Evolutionary conservation across 768 basidiomycete genomes (phyloP), one percentile per base, ranked within the genome.

Genomic region (Kwoniella sp.): DNA sequence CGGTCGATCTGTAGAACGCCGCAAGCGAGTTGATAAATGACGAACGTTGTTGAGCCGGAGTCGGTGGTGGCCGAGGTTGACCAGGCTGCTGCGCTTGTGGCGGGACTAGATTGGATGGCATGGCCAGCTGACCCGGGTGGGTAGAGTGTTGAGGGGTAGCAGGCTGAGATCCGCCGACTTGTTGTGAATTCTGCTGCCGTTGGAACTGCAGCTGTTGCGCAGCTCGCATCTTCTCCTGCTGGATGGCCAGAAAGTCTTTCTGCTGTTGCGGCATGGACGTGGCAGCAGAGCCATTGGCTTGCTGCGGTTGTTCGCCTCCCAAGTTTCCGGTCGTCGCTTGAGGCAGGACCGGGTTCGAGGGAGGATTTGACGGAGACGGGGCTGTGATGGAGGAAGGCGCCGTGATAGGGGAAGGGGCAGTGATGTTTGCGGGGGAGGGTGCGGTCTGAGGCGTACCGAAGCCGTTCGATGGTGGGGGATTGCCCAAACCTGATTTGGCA

Each of bases 21-120:
- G 56, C 44, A 1, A 68, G 53, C 12, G 66, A 62, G n/a, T 45
- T 37, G 25, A 62, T n/a, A 38, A 69, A 69, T n/a, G 52, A 46
- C 23, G 50, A 43, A 5, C 59, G 59, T 33, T 60, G 61, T 19
- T 55, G 53, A 14, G 25, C 43, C 27, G 47, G 32, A 20, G 34
- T 40, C 11, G 20, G 27, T n/a, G 33, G 33, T 4, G 44, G 59
- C 23, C 56, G 47, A 5, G 42, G 49, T 23, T 27, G 56, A 19
- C 19, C 44, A 27, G 43, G 40, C 20, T 27, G 46, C 36, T 26
- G 41, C 20, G 22, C 10, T 32, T 38, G 41, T 27, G 34, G 46
- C 46, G 50, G 38, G 23, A 14, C 25, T 15, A 42, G 6, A 31
- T 44, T 46, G n/a, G 43, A 22, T 7, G 40, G 50, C 38, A 50